Base-by-base conservation (phyloP, 1,284 basidiomycete genomes). In the Boletellus deceptivus region DNA sequence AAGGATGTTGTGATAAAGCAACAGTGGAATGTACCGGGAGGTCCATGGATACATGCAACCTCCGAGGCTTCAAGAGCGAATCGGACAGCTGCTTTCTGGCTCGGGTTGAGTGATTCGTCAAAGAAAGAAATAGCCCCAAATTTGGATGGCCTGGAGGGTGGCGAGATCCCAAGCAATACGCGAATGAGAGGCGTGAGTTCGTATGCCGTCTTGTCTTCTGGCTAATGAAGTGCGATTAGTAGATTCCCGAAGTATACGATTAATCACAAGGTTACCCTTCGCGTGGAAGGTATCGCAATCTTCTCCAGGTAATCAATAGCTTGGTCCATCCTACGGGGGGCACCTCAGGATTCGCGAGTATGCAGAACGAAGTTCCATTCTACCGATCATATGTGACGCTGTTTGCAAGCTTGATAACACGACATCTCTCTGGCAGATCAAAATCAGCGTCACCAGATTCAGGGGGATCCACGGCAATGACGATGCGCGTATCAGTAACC, bases 31-130 rank as follows among this genome's bases (percentile, higher is more conserved):
- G 18, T 47, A 90, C 92, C 95, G 53, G 96, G 95, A 6, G 96
- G 96, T 0, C 96, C 95, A 64, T 98, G 95, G n/a, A 99, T 94
- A 57, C 94, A 91, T 0, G 91, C 90, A 0, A 98, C 78, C 63
- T 94, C 87, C 1, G 82, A 75, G 0, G 86, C 80, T 52, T 79
- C 77, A 3, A 95, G 67, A 4, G 85, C 84, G 59, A 93, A 91
- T 45, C 70, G 76, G 37, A 95, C 83, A 0, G 94, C 93, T 17
- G 81, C 76, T 64, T 86, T 85, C 66, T 99, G 96, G 53, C 90
- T 91, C 0, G 77, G 70, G 65, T 99, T 98, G 39, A 98, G 74
- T 0, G 74, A 78, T 0, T 76, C 66, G 58, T 97, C 89, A 59
- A 91, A 89, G 69, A 89, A 94, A 3, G 73, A 61, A n/a, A 92